Evolutionary conservation across 176 grass and related monocot species (phyloP).

Genomic region (Aegilops speltoides): DNA sequence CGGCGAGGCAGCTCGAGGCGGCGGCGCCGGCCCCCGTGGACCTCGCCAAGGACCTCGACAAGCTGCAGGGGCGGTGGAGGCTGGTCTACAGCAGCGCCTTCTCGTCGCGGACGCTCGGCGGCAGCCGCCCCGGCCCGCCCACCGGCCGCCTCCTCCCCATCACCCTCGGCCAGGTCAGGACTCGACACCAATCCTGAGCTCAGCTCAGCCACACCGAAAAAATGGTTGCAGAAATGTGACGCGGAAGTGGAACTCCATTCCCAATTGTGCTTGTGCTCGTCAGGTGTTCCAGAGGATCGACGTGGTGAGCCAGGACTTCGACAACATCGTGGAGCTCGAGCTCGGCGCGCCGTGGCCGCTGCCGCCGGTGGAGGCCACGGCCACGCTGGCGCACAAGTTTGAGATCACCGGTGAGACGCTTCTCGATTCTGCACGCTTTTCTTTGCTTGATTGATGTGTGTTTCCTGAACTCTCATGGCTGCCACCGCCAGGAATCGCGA

Average conservation of each 20-base stretch:
- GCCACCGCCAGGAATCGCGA: constrained; percentile 43
- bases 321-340: constrained; percentile 86
- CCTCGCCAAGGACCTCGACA: constrained; percentile 56
- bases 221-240: background rate
- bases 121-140: constrained; percentile 84
- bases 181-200: background rate
- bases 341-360: constrained; percentile 89
- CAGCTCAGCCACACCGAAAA: background rate
- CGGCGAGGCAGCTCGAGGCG: constrained; percentile 65
- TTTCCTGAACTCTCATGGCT: background rate
- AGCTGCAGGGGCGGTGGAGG: constrained; percentile 85
- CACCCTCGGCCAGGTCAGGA: constrained; percentile 65
- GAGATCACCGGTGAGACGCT: constrained; percentile 66
- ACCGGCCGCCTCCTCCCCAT: constrained; percentile 74
- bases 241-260: background rate
- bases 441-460: background rate
- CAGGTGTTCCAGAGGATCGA: constrained; percentile 94
- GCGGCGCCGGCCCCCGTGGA: constrained; percentile 40
- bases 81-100: constrained; percentile 93
- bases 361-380: constrained; percentile 54
- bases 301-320: constrained; percentile 72
- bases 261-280: background rate
- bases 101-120: constrained; percentile 79
- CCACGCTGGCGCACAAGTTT: constrained; percentile 82
- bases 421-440: background rate